These are phyloP conservation scores for Phytophthora sp. DNA, from an alignment of 352 stramenopile genomes.

Conservation along the genomic window DNA sequence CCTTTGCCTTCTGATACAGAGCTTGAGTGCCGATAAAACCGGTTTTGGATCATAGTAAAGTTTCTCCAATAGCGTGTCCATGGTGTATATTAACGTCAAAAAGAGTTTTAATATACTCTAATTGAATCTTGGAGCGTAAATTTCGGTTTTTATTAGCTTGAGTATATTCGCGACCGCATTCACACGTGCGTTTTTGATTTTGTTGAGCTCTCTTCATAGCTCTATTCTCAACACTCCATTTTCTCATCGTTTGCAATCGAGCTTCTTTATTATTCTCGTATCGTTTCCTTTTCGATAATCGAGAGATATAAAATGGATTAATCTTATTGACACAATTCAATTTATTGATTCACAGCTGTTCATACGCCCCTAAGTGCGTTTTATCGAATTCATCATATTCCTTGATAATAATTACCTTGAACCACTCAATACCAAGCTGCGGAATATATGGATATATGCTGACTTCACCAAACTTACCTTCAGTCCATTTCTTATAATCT, in stretches of 20 bases:
- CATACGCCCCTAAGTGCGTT: not conserved
- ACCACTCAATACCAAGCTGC: not conserved
- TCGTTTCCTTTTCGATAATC: not conserved
- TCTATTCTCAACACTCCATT: no score
- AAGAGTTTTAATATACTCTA: no score
- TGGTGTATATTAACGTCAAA: no score
- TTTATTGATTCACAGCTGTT: not conserved
- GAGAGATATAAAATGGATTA: not conserved
- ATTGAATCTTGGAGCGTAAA: no score
- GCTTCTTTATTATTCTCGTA: not conserved
- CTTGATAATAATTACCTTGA: conserved; percentile 5
- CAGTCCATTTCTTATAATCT: not conserved
- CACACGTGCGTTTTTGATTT: not conserved
- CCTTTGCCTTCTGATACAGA: no score
- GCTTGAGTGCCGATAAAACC: no score
- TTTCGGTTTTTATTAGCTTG: not conserved
- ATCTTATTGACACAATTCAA: conserved; percentile 4
- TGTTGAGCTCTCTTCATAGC: not conserved
- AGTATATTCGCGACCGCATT: not conserved
- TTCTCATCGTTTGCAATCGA: no score
- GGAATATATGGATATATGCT: not conserved
- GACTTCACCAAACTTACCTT: not conserved
- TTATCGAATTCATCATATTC: not conserved
- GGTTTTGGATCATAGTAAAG: no score
- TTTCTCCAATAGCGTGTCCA: no score